phyloP scores from a whole-genome alignment of 2,329 filamentous ascomycete genomes.

The Penicillium sp. region DNA sequence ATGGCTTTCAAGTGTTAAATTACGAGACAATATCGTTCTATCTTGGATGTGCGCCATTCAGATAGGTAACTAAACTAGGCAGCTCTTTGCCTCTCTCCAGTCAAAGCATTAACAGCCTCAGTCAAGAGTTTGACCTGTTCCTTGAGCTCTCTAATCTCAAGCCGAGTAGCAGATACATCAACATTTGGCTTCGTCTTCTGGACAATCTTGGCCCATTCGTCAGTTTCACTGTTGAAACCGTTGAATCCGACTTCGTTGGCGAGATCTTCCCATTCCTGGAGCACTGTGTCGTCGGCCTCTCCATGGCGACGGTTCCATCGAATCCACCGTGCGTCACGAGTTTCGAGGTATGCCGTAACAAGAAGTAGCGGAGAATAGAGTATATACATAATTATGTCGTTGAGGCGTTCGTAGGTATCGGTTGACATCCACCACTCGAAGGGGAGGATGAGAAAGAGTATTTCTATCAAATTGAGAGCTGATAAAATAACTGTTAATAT shows the following conservation, averaged over 20 bases:
- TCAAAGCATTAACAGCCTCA: slow-evolving; percentile 59
- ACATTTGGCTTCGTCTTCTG: slow-evolving; percentile 74
- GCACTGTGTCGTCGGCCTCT: slow-evolving; percentile 82
- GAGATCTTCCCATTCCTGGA: slow-evolving; percentile 93
- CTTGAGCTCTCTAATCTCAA: slow-evolving; percentile 53
- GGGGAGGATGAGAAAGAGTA: slow-evolving; percentile 70
- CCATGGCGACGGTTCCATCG: slow-evolving; percentile 70
- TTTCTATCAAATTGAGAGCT: slow-evolving; percentile 87
- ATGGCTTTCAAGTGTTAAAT: not conserved
- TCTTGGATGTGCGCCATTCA: not conserved
- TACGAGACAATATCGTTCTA: not conserved
- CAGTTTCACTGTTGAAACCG: slow-evolving; percentile 51
- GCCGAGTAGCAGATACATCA: slow-evolving; percentile 69
- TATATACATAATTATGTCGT: slow-evolving; percentile 81
- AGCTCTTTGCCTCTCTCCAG: slow-evolving; percentile 19
- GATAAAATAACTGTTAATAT: not conserved
- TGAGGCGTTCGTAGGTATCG: slow-evolving; percentile 69
- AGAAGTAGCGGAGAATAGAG: slow-evolving; percentile 82
- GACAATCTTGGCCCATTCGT: slow-evolving; percentile 74
- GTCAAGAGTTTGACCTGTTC: slow-evolving; percentile 60
- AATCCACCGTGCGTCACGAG: slow-evolving; percentile 62
- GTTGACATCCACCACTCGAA: slow-evolving; percentile 96
- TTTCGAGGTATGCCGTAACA: slow-evolving; percentile 70
- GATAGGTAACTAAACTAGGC: not conserved
- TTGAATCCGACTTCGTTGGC: slow-evolving; percentile 68